Evolutionary conservation across 1,139 yeast genomes (phyloP).

Genomic region (Blastobotrys aristatus): DNA sequence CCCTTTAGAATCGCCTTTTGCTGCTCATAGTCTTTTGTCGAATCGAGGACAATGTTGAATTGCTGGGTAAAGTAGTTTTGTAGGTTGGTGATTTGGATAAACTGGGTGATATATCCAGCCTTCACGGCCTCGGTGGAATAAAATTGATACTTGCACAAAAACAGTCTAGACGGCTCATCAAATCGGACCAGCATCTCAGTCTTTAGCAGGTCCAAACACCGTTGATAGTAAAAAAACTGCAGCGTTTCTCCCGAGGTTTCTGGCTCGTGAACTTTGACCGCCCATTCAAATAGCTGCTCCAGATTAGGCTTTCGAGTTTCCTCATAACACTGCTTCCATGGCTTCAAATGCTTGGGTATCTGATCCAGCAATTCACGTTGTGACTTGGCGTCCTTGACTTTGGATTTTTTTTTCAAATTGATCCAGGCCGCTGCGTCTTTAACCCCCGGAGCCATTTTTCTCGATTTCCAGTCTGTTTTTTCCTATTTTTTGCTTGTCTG

Average conservation of each 20-base stretch:
- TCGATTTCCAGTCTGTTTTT: not conserved
- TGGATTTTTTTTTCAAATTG: not conserved
- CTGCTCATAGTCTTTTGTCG: not conserved
- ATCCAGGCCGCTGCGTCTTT: not conserved
- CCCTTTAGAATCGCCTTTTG: not conserved
- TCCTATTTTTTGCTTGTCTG: not conserved
- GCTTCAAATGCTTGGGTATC: not conserved
- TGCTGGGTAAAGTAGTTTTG: not conserved
- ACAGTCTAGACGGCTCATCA: not conserved
- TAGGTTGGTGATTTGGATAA: constrained; percentile 1
- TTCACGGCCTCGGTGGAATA: constrained; percentile 8
- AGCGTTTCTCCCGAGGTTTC: not conserved
- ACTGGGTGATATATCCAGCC: constrained; percentile 1
- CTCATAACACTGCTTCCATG: not conserved
- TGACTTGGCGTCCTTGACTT: not conserved
- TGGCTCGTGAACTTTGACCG: not conserved
- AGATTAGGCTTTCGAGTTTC: not conserved
- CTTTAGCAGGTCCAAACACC: not conserved
- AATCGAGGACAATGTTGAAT: not conserved
- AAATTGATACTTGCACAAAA: constrained; percentile 7
- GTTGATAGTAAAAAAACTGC: not conserved
- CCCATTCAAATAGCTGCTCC: not conserved
- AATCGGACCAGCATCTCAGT: not conserved
- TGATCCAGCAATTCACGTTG: not conserved
- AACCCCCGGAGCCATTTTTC: not conserved